Percentiles rank a stretch among this genome's conserved stretches.
phyloP scores from a whole-genome alignment of 1,284 basidiomycete genomes.

The Malassezia furfur region DNA sequence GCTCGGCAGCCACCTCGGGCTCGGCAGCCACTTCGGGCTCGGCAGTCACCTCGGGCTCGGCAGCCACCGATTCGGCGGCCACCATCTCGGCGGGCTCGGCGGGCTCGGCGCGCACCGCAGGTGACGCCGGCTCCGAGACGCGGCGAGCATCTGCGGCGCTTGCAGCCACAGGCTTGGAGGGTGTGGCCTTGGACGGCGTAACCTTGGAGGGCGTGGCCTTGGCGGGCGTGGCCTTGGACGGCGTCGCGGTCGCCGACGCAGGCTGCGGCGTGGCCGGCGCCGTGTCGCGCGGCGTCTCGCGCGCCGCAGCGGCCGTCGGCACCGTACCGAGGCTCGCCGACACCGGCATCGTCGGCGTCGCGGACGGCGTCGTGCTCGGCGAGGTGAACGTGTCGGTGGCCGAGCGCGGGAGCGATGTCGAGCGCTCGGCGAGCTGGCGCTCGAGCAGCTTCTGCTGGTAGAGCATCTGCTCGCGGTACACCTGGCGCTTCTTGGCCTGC shows the following conservation, averaged over 20 bases:
- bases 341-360: not conserved
- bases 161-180: no score
- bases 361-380: not conserved
- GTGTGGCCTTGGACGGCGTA: not conserved
- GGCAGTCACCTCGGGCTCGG: not conserved
- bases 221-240: not conserved
- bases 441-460: slow-evolving; percentile 43
- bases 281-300: not conserved
- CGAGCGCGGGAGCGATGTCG: not conserved
- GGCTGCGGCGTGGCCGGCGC: not conserved
- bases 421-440: slow-evolving; percentile 28
- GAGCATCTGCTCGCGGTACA: slow-evolving; percentile 46
- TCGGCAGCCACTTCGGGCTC: not conserved
- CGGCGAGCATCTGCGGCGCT: no score
- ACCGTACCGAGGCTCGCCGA: not conserved
- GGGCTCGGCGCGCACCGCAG: not conserved
- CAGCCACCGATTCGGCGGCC: not conserved
- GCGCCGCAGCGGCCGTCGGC: not conserved
- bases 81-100: not conserved
- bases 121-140: no score
- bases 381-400: not conserved
- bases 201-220: not conserved
- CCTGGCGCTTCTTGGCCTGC: slow-evolving; percentile 45
- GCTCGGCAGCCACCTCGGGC: not conserved
- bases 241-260: not conserved